Percentiles rank a stretch among this genome's conserved stretches.
Evolutionary conservation across 257 asterid genomes (phyloP).

Genomic region (Thymus quinquecostatus): DNA sequence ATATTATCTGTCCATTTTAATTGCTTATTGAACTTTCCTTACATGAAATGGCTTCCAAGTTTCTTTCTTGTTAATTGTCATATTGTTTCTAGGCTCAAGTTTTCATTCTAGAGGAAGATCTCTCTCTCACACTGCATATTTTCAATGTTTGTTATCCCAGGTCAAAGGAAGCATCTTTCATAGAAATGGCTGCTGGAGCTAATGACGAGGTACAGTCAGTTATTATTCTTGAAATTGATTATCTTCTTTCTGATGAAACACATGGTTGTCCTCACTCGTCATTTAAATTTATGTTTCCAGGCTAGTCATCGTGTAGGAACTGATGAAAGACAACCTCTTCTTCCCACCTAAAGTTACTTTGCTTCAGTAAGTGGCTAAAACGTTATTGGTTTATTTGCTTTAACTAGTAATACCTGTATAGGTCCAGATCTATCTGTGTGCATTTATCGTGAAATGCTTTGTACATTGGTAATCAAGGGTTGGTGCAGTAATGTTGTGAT

Average conservation of each 20-base stretch:
- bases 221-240: conserved; percentile 30
- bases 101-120: conserved; percentile 23
- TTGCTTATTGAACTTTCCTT: neutral
- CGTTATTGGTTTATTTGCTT: conserved; percentile 18
- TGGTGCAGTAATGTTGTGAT: too few relatives aligned
- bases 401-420: neutral
- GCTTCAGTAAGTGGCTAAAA: conserved; percentile 37
- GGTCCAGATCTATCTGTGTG: conserved; percentile 1
- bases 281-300: conserved; percentile 48
- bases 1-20: neutral
- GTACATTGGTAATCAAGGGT: neutral
- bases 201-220: conserved; percentile 67
- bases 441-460: neutral
- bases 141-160: conserved; percentile 44
- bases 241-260: conserved; percentile 22
- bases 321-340: conserved; percentile 84
- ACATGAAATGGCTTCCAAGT: conserved; percentile 1
- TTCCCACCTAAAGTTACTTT: conserved; percentile 53
- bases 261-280: conserved; percentile 20
- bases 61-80: conserved; percentile 13
- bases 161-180: conserved; percentile 72
- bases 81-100: neutral
- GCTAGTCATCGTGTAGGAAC: conserved; percentile 65
- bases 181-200: conserved; percentile 91
- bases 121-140: conserved; percentile 26